Base-by-base conservation (phyloP, 2,329 filamentous ascomycete genomes). In the Epichloe hybrida region DNA sequence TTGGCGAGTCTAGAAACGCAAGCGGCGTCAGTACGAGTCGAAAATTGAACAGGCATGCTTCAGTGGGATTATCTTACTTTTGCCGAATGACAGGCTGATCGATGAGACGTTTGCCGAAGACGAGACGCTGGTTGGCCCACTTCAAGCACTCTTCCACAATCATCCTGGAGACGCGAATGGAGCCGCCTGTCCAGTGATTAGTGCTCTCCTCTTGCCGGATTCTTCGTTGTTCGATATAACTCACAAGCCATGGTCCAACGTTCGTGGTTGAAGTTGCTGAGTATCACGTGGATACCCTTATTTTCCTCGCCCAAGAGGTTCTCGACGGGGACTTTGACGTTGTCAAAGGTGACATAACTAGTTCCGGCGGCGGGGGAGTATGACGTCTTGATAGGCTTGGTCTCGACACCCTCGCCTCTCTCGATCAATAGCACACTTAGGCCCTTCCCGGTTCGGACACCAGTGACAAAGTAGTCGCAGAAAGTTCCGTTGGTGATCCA, bases 231-330 rank as follows among this genome's bases (percentile, higher is more conserved):
- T 27, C 5, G 40, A 17, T 4, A 45, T 15, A 17, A 69, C 71
- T 65, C 68, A 72, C 79, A 82, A 51, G 74, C 72, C 84, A 90
- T 88, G 68, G 77, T 83, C 76, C 84, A 88, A 35, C 86, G 77
- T 70, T 89, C 86, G 69, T 93, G 86, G 73, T 93, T 93, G 72
- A 94, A 94, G 70, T 94, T 94, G 69, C 78, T 81, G 62, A 93
- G 71, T 62, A 94, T 88, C 34, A 93, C 86, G 54, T 83, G 77
- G 62, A 94, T 90, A 6, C 88, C 88, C 70, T 91, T 86, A 72
- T 93, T 80, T 69, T 94, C 88, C 62, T 86, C 72, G 54, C 88
- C 88, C 5, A 95, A 72, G 15, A 94, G 71, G 66, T 93, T 83
- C 62, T 81, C 77, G 0, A 80, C 83, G 0, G 88, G 88, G 0